Evolutionary conservation across 306 rosid species (phyloP).

Genomic region (Parietaria judaica): DNA sequence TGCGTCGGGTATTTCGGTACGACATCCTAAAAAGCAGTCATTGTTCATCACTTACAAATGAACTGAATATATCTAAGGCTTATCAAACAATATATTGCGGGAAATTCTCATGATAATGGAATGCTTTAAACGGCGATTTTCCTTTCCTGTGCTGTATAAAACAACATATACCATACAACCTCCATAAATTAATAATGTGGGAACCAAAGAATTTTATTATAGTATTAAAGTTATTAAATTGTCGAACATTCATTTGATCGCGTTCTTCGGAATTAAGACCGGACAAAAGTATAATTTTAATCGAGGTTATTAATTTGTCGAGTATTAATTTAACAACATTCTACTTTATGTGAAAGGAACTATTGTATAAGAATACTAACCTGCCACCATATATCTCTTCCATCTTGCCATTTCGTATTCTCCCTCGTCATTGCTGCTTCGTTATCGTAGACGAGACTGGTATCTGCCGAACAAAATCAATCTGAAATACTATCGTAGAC

Average conservation of each 20-base stretch:
- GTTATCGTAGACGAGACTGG: slow-evolving; percentile 70
- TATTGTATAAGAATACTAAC: slow-evolving; percentile 35
- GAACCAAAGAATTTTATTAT: too few species aligned
- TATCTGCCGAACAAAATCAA: slow-evolving; percentile 35
- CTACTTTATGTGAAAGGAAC: neutral
- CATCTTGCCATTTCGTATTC: slow-evolving; percentile 67
- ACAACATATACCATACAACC: too few species aligned
- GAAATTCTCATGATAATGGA: too few species aligned
- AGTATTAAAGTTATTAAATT: too few species aligned
- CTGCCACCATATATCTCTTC: slow-evolving; percentile 99
- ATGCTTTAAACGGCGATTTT: too few species aligned
- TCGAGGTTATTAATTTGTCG: too few species aligned
- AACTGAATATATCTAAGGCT: neutral
- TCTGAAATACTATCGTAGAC: neutral
- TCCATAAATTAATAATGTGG: too few species aligned
- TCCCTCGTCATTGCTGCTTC: slow-evolving; percentile 53
- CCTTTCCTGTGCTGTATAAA: too few species aligned
- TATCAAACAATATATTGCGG: neutral
- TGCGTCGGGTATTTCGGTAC: slow-evolving; percentile 60
- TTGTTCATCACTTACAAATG: slow-evolving; percentile 13
- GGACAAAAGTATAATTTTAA: too few species aligned
- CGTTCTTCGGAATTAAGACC: too few species aligned
- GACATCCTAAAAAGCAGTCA: slow-evolving; percentile 51
- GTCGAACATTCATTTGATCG: too few species aligned
- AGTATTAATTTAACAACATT: too few species aligned